Base-by-base conservation (phyloP, 2,329 filamentous ascomycete genomes). In the Sarocladiaceae sp. region DNA sequence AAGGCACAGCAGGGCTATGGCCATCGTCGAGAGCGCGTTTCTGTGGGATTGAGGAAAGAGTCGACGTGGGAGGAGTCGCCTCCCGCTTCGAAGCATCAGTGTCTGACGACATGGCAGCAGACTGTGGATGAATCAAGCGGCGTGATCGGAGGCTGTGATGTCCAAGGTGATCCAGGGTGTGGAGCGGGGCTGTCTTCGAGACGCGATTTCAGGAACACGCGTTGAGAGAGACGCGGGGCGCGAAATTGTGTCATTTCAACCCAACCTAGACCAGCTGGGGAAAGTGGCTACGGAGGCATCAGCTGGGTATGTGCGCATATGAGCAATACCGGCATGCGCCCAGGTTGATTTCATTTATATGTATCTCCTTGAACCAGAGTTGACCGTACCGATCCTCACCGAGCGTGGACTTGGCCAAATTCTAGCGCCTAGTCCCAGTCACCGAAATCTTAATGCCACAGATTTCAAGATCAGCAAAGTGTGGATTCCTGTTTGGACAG, bases 1-100 rank as follows among this genome's bases (percentile, higher is more conserved):
- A 92, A 2, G 87, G 83, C 2, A 90, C 76, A 12, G 83, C 77
- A 4, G 88, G 87, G 55, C 78, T 78, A 66, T 91, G 84, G 63
- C 82, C 82, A 60, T 88, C 86, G 55, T 88, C 85, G 26, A 87
- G 74, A 20, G 75, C 71, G 54, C 85, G 83, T 62, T 88, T 88
- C 63, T 86, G 78, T 3, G 84, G 82, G 22, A 86, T 71, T 10
- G 75, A 75, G 49, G 76, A 70, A 66, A 70, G 60, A 7, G 26
- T 48, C 5, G 70, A 62, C 15, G 66, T 59, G 20, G 64, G 65
- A 25, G 72, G 69, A 6, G 70, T 74, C 17, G 69, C 58, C 59
- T 76, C 73, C 54, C 67, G 60, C 52, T 73, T 72, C 25, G 70
- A 69, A 50, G 64, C 64, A 36, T 66, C 68, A 17, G 62, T 55